Conservation (phyloP, 768 basidiomycete genomes). For the Termitomyces sp. region DNA sequence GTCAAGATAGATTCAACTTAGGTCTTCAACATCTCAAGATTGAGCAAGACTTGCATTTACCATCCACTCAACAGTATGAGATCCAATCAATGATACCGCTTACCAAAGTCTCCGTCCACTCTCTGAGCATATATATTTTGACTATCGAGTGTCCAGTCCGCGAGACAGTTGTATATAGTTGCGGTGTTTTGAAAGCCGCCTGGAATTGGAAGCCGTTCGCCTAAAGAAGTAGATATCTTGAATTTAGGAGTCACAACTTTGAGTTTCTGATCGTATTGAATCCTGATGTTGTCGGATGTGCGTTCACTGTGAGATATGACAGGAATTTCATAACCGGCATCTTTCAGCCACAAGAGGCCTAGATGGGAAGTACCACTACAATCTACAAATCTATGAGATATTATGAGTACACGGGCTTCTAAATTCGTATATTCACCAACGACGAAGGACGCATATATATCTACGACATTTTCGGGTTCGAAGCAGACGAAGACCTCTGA, state of each 20-base stretch:
- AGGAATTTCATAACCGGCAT: constrained; percentile 17
- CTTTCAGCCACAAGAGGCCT: constrained; percentile 25
- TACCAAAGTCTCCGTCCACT: constrained; percentile 5
- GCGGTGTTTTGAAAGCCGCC: constrained; percentile 5
- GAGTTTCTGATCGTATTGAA: constrained; percentile 5
- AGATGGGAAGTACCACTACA: constrained; percentile 27
- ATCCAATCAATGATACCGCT: neutral
- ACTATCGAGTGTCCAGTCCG: constrained; percentile 3
- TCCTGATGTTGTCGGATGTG: neutral
- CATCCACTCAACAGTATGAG: too few species aligned
- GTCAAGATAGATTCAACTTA: too few species aligned
- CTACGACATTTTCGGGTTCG: neutral
- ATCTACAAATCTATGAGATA: constrained; percentile 17
- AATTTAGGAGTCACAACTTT: constrained; percentile 2
- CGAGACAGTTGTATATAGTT: constrained; percentile 5
- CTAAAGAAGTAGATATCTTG: neutral
- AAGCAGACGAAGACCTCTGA: constrained; percentile 12
- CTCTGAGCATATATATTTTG: constrained; percentile 4
- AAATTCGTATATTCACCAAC: neutral
- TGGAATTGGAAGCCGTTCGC: constrained; percentile 2
- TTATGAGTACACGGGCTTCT: too few species aligned
- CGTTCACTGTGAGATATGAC: neutral
- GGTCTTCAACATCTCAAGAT: too few species aligned
- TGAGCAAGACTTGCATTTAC: too few species aligned
- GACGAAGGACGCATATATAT: neutral